These are phyloP conservation scores for Serendipita indica DNA, from an alignment of 768 basidiomycete genomes.

Conservation along the genomic window DNA sequence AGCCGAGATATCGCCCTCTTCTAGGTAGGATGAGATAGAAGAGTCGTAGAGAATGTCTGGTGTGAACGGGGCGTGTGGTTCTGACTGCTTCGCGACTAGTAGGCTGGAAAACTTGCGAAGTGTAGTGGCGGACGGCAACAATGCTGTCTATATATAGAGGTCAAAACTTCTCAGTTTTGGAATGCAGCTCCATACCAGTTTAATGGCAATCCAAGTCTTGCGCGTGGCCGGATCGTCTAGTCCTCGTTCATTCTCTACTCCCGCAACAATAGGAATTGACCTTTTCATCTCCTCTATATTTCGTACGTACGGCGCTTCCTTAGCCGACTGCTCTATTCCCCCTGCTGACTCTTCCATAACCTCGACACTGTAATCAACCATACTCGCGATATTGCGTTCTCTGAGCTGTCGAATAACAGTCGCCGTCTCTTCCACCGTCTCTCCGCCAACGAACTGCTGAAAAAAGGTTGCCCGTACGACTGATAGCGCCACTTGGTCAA, in stretches of 20 bases:
- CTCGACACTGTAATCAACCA: slow-evolving; percentile 79
- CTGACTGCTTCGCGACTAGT: slow-evolving; percentile 22
- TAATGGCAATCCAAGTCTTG: slow-evolving; percentile 73
- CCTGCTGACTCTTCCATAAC: slow-evolving; percentile 44
- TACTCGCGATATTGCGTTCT: slow-evolving; percentile 49
- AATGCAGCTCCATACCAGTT: slow-evolving; percentile 40
- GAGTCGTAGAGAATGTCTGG: not conserved
- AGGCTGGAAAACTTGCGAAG: slow-evolving; percentile 48
- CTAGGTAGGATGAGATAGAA: not conserved
- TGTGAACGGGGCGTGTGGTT: slow-evolving; percentile 17
- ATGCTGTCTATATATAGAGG: slow-evolving; percentile 37
- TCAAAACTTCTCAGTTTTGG: not conserved
- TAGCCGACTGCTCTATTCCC: not conserved
- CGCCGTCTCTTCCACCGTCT: slow-evolving; percentile 53
- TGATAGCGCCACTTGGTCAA: slow-evolving; percentile 49
- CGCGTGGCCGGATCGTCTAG: slow-evolving; percentile 20
- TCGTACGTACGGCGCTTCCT: slow-evolving; percentile 34
- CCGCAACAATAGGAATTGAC: slow-evolving; percentile 63
- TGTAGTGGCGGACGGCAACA: slow-evolving; percentile 46
- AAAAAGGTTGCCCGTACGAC: slow-evolving; percentile 75
- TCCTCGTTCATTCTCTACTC: slow-evolving; percentile 49
- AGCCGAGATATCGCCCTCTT: slow-evolving; percentile 38
- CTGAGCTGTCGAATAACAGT: slow-evolving; percentile 52
- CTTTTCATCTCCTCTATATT: slow-evolving; percentile 62
- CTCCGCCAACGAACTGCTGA: slow-evolving; percentile 82